Evolutionary conservation across 2,329 filamentous ascomycete genomes (phyloP).

Genomic region (Didymella keratinophila): DNA sequence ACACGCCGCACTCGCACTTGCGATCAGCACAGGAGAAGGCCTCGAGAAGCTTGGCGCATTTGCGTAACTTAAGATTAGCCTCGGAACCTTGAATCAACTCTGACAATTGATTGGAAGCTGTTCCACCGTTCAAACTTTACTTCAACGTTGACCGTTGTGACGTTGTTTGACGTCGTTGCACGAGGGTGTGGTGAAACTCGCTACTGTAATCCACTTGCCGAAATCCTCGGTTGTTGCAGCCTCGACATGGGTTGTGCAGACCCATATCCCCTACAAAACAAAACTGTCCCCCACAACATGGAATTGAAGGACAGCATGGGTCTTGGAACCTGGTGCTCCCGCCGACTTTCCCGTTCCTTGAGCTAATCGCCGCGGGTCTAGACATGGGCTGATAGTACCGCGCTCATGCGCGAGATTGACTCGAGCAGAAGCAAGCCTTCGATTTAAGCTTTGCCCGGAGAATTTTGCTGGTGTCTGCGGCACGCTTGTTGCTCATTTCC

Average conservation of each 20-base stretch:
- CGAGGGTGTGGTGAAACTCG: slow-evolving; percentile 17
- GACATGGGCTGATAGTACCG: slow-evolving; percentile 2
- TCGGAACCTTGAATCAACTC: slow-evolving; percentile 10
- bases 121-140: background rate
- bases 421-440: slow-evolving; percentile 6
- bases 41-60: slow-evolving; percentile 1
- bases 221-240: slow-evolving; percentile 17
- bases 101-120: background rate
- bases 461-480: background rate
- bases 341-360: background rate
- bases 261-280: background rate
- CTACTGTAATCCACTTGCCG: slow-evolving; percentile 6
- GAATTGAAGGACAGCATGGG: slow-evolving; percentile 15
- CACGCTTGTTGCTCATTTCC: slow-evolving; percentile 6
- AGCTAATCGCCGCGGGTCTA: slow-evolving; percentile 5
- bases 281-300: background rate
- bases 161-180: slow-evolving; percentile 18
- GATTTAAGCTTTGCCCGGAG: background rate
- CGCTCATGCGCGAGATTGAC: background rate
- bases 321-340: slow-evolving; percentile 1
- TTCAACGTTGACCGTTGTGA: slow-evolving; percentile 8
- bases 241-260: slow-evolving; percentile 1
- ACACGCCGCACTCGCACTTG: background rate
- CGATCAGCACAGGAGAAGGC: background rate
- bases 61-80: slow-evolving; percentile 7